Percentiles rank a stretch among this genome's conserved stretches.
These are phyloP conservation scores for Nothophytophthora sp. DNA, from an alignment of 352 stramenopile species.

Conservation along the genomic window DNA sequence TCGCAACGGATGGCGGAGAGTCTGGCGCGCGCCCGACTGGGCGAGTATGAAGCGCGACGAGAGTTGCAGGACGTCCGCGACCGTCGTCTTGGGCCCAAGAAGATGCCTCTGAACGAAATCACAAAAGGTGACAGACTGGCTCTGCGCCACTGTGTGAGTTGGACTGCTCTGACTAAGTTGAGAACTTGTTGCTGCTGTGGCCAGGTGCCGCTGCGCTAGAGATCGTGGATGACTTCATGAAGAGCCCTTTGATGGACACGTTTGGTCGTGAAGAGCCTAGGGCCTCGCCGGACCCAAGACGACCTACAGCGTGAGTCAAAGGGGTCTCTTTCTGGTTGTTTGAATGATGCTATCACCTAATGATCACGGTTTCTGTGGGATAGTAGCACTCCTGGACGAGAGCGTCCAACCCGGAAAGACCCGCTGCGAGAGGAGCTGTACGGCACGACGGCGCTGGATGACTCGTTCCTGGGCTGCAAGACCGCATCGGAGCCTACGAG, in stretches of 20 bases:
- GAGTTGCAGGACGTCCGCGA: constrained; percentile 29
- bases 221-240: constrained; percentile 81
- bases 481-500: constrained; percentile 10
- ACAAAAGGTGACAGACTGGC: constrained; percentile 42
- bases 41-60: constrained; percentile 51
- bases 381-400: constrained; percentile 1
- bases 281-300: background rate
- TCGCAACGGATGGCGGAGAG: constrained; percentile 75
- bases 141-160: no score
- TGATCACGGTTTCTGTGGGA: background rate
- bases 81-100: constrained; percentile 20
- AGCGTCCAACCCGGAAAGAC: constrained; percentile 22
- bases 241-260: constrained; percentile 70
- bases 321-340: no score
- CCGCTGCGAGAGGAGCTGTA: constrained; percentile 69
- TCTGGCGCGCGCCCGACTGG: constrained; percentile 51
- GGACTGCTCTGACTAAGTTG: no score
- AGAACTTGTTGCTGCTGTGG: background rate
- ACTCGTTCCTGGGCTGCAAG: constrained; percentile 58
- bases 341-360: background rate
- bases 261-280: constrained; percentile 28
- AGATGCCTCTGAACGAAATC: constrained; percentile 52
- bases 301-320: constrained; percentile 9
- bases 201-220: constrained; percentile 75
- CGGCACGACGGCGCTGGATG: constrained; percentile 37